A percentile compares a stretch with the other conserved stretches of the same genome.
These are phyloP conservation scores for Wickerhamiella lipophila DNA, from an alignment of 805 yeast genomes.

Conservation along the genomic window DNA sequence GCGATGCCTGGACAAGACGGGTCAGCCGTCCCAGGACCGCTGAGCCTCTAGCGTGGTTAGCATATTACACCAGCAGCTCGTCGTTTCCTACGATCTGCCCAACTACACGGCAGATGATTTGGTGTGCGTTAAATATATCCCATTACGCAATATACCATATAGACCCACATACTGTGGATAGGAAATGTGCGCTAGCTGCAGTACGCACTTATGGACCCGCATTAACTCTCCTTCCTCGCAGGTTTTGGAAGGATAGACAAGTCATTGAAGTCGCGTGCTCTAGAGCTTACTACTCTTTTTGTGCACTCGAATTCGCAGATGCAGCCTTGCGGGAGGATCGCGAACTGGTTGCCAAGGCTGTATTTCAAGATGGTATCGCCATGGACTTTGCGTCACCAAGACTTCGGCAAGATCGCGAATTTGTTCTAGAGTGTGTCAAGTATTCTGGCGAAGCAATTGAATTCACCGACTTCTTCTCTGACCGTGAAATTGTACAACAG, in stretches of 20 bases:
- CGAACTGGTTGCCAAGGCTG: not conserved
- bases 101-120: not conserved
- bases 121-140: not conserved
- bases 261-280: not conserved
- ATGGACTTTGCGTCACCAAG: conserved; percentile 1
- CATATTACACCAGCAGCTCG: not conserved
- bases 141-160: not conserved
- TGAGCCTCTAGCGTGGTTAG: not conserved
- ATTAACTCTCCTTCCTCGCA: not conserved
- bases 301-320: not conserved
- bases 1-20: not conserved
- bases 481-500: not conserved
- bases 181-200: not conserved
- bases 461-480: not conserved
- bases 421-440: not conserved
- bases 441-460: not conserved
- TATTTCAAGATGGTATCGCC: not conserved
- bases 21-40: not conserved
- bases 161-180: not conserved
- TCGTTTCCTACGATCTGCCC: not conserved
- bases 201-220: not conserved
- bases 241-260: not conserved
- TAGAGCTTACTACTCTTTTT: not conserved
- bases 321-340: not conserved
- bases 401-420: not conserved